Conservation (phyloP, 1,139 yeast genomes). For the Yamadazyma mexicana region DNA sequence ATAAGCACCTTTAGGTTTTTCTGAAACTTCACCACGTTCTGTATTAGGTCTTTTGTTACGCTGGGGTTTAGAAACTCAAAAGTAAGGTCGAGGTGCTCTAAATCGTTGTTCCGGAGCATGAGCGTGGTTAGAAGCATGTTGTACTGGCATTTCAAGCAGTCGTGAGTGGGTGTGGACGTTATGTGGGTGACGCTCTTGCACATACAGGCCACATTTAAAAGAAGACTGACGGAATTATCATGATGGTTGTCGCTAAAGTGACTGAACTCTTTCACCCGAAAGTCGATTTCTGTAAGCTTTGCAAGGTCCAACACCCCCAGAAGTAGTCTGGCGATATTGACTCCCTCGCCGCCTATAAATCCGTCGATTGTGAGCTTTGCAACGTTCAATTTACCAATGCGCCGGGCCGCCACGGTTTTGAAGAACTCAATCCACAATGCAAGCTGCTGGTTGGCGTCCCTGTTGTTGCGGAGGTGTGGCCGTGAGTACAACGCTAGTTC, state of each 20-base stretch:
- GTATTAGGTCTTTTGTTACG: slow-evolving; percentile 7
- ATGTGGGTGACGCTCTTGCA: slow-evolving; percentile 5
- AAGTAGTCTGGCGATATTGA: neutral
- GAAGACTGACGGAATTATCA: slow-evolving; percentile 9
- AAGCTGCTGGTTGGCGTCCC: slow-evolving; percentile 4
- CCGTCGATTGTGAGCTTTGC: slow-evolving; percentile 13
- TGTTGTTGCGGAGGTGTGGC: slow-evolving; percentile 1
- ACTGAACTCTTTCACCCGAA: slow-evolving; percentile 14
- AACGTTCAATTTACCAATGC: neutral
- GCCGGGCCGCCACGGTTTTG: neutral
- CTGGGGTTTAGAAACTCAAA: slow-evolving; percentile 13
- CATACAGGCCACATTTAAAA: slow-evolving; percentile 6
- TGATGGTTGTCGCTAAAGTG: slow-evolving; percentile 14
- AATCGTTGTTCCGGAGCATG: neutral
- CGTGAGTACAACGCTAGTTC: slow-evolving; percentile 9
- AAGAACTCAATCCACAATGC: slow-evolving; percentile 15
- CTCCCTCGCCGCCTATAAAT: slow-evolving; percentile 9
- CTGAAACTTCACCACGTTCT: slow-evolving; percentile 8
- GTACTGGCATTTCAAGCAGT: slow-evolving; percentile 16
- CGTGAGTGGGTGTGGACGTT: slow-evolving; percentile 13
- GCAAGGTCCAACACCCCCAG: neutral
- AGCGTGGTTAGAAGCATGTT: slow-evolving; percentile 6
- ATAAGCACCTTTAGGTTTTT: slow-evolving; percentile 5
- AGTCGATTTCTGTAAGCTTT: slow-evolving; percentile 2
- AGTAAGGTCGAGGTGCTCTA: slow-evolving; percentile 8